Percentiles rank a stretch among this genome's conserved stretches.
Conservation (phyloP, 2,329 filamentous ascomycete species). For the Xylariaceae sp. region DNA sequence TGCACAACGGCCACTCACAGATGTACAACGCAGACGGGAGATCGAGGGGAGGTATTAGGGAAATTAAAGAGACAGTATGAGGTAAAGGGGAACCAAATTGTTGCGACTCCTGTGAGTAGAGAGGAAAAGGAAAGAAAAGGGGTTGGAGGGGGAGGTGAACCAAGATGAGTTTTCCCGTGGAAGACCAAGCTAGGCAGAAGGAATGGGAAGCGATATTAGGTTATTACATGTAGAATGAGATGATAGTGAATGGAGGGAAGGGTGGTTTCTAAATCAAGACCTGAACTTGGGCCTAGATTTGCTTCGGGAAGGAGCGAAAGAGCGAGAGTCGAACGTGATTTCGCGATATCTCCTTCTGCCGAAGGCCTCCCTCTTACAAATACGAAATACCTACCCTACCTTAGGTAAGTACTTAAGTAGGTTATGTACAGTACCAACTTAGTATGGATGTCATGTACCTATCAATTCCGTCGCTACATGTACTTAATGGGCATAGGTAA, state of each 20-base stretch:
- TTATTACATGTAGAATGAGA: slow-evolving; percentile 4
- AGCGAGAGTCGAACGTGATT: slow-evolving; percentile 1
- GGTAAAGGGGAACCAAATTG: slow-evolving; percentile 1
- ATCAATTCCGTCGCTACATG: background rate
- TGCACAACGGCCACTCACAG: slow-evolving; percentile 11
- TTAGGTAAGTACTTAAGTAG: no score
- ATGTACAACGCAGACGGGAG: slow-evolving; percentile 14
- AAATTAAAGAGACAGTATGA: background rate
- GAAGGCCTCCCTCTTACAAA: slow-evolving; percentile 9
- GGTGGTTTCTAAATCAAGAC: slow-evolving; percentile 6
- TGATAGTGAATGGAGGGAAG: slow-evolving; percentile 6
- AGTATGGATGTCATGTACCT: background rate
- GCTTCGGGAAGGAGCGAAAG: slow-evolving; percentile 17
- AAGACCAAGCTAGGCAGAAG: slow-evolving; percentile 11
- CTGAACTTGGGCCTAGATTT: slow-evolving; percentile 8
- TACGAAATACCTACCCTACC: background rate
- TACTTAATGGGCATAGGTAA: no score
- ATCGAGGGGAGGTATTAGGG: background rate
- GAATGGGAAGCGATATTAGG: slow-evolving; percentile 13
- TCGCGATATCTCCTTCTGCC: slow-evolving; percentile 9
- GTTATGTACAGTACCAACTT: no score
- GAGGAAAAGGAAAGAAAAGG: background rate
- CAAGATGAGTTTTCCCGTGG: slow-evolving; percentile 1
- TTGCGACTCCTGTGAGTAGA: slow-evolving; percentile 6
- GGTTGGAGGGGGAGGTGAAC: background rate